These are phyloP conservation scores for Zopfia rhizophila DNA, from an alignment of 2,329 filamentous ascomycete species.

Conservation along the genomic window DNA sequence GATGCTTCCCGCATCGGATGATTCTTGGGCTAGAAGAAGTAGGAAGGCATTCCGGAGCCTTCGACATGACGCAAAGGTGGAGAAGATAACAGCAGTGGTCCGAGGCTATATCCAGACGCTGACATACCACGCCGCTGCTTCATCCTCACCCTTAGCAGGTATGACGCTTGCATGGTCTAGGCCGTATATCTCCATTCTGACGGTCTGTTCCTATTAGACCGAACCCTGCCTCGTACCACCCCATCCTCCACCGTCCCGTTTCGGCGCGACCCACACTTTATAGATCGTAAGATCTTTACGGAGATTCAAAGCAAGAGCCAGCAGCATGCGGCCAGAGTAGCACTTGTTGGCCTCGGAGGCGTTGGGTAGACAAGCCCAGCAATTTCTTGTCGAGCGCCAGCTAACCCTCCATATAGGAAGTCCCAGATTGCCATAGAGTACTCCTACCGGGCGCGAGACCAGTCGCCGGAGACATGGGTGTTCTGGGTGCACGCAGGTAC, in stretches of 20 bases:
- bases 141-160: slow-evolving; percentile 17
- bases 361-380: slow-evolving; percentile 24
- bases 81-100: slow-evolving; percentile 16
- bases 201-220: no score
- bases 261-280: slow-evolving; percentile 15
- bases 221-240: slow-evolving; percentile 1
- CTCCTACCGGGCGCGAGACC: slow-evolving; percentile 28
- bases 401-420: slow-evolving; percentile 18
- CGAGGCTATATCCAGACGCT: slow-evolving; percentile 13
- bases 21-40: slow-evolving; percentile 14
- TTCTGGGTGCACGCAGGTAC: slow-evolving; percentile 44
- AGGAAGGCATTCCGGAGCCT: slow-evolving; percentile 23
- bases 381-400: no score
- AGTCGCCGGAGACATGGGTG: slow-evolving; percentile 31
- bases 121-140: slow-evolving; percentile 9
- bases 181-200: no score
- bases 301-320: slow-evolving; percentile 4
- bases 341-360: slow-evolving; percentile 19
- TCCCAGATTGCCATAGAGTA: slow-evolving; percentile 37
- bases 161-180: no score
- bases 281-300: slow-evolving; percentile 12
- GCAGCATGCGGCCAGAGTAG: slow-evolving; percentile 6
- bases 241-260: slow-evolving; percentile 16
- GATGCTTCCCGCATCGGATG: slow-evolving; percentile 14
- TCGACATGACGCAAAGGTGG: slow-evolving; percentile 22